phyloP scores from a whole-genome alignment of 1,284 basidiomycete species.

The Rhodotorula sp. region DNA sequence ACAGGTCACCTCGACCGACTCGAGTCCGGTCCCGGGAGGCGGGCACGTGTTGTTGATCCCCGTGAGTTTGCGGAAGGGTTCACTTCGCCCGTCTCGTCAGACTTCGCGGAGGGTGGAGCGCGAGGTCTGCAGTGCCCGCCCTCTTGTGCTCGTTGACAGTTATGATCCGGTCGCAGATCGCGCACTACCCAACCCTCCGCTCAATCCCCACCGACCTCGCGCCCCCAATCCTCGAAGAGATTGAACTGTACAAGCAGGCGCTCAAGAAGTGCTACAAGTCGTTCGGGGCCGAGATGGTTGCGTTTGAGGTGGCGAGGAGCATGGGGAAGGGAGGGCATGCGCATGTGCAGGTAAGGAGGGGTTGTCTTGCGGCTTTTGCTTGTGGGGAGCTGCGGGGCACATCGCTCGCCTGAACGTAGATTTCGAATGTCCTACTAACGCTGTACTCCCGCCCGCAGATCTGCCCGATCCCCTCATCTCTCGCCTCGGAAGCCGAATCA shows the following conservation, averaged over 20 bases:
- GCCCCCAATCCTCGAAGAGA: slow-evolving; percentile 71
- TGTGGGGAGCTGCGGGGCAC: no score
- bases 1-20: slow-evolving; percentile 62
- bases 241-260: slow-evolving; percentile 75
- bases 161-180: slow-evolving; percentile 34
- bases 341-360: slow-evolving; percentile 58
- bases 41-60: slow-evolving; percentile 72
- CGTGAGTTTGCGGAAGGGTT: slow-evolving; percentile 9
- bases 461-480: slow-evolving; percentile 69
- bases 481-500: slow-evolving; percentile 63
- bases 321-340: slow-evolving; percentile 83
- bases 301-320: slow-evolving; percentile 78
- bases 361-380: not conserved
- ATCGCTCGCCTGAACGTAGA: not conserved
- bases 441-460: slow-evolving; percentile 55
- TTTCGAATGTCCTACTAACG: not conserved
- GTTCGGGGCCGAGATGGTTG: slow-evolving; percentile 65
- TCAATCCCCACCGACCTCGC: slow-evolving; percentile 73
- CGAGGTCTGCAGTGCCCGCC: no score
- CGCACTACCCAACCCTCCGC: slow-evolving; percentile 61
- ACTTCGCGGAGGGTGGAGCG: no score
- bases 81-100: slow-evolving; percentile 57
- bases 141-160: not conserved
- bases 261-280: slow-evolving; percentile 69
- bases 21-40: slow-evolving; percentile 72